These are phyloP conservation scores for Polysphondylium violaceum DNA, from an alignment of 78 protist species.

Conservation along the genomic window DNA sequence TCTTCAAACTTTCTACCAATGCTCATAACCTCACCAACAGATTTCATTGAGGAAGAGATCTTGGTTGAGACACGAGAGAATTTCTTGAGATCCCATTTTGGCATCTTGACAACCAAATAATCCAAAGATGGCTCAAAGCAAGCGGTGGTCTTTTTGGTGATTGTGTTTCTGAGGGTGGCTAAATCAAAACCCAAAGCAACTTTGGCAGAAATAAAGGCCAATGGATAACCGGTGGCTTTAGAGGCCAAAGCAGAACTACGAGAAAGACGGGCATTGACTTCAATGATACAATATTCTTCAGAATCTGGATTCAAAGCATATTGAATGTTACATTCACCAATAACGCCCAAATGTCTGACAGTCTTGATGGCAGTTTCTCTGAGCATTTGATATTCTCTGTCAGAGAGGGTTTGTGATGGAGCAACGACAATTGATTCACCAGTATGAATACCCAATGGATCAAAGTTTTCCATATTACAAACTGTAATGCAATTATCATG, in stretches of 20 bases:
- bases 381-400: conserved; percentile 97
- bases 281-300: conserved; percentile 90
- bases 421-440: conserved; percentile 99
- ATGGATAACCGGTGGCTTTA: conserved; percentile 99
- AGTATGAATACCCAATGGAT: conserved; percentile 98
- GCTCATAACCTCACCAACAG: conserved; percentile 98
- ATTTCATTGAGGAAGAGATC: conserved; percentile 94
- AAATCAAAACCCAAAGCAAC: conserved; percentile 92
- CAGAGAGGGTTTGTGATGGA: conserved; percentile 97
- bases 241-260: conserved; percentile 97
- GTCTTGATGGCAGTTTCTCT: conserved; percentile 92
- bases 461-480: conserved; percentile 99
- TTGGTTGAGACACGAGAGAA: conserved; percentile 84
- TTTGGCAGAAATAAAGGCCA: conserved; percentile 97
- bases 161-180: conserved; percentile 87
- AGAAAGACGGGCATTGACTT: conserved; percentile 97
- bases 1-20: conserved; percentile 98
- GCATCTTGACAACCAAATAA: conserved; percentile 95
- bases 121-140: conserved; percentile 98
- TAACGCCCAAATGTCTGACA: conserved; percentile 97
- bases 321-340: conserved; percentile 99
- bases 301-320: conserved; percentile 97
- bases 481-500: conserved; percentile 98
- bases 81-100: conserved; percentile 93
- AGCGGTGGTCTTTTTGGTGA: conserved; percentile 94